Evolutionary conservation across 495 filamentous ascomycete species (phyloP).

Genomic region (Trypethelium eluteriae): DNA sequence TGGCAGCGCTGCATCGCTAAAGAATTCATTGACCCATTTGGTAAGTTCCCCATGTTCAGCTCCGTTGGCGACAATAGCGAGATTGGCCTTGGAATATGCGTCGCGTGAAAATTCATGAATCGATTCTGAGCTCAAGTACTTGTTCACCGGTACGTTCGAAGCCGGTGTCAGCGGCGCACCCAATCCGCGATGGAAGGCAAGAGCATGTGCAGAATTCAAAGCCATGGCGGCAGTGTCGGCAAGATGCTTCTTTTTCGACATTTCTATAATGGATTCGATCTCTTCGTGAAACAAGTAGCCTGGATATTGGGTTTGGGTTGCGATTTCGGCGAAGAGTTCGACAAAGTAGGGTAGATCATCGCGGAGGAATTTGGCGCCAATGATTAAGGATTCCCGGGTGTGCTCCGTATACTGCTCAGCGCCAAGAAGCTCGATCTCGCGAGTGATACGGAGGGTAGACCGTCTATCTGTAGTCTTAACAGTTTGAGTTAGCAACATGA

Average conservation of each 20-base stretch:
- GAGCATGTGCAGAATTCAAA: slow-evolving; percentile 72
- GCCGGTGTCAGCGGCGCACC: slow-evolving; percentile 66
- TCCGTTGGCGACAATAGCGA: slow-evolving; percentile 85
- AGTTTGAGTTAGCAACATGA: neutral
- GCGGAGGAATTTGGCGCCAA: slow-evolving; percentile 88
- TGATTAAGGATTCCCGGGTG: slow-evolving; percentile 83
- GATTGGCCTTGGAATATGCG: slow-evolving; percentile 80
- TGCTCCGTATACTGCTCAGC: slow-evolving; percentile 76
- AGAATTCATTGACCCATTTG: slow-evolving; percentile 93
- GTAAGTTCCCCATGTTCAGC: slow-evolving; percentile 63
- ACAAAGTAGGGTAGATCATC: slow-evolving; percentile 96
- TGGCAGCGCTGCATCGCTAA: slow-evolving; percentile 48
- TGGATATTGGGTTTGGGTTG: slow-evolving; percentile 77
- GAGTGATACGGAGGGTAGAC: slow-evolving; percentile 79
- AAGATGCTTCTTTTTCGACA: slow-evolving; percentile 61
- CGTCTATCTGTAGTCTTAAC: slow-evolving; percentile 73
- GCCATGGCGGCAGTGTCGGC: slow-evolving; percentile 63
- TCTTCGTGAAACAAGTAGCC: slow-evolving; percentile 85
- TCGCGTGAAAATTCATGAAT: slow-evolving; percentile 63
- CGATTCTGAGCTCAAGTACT: slow-evolving; percentile 66
- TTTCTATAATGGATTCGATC: slow-evolving; percentile 60
- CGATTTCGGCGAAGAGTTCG: slow-evolving; percentile 87
- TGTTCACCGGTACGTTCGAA: slow-evolving; percentile 57
- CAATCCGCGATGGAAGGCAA: slow-evolving; percentile 92
- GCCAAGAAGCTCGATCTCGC: slow-evolving; percentile 91